These are phyloP conservation scores for Arthonia radiata DNA, from an alignment of 495 filamentous ascomycete genomes.

Conservation along the genomic window DNA sequence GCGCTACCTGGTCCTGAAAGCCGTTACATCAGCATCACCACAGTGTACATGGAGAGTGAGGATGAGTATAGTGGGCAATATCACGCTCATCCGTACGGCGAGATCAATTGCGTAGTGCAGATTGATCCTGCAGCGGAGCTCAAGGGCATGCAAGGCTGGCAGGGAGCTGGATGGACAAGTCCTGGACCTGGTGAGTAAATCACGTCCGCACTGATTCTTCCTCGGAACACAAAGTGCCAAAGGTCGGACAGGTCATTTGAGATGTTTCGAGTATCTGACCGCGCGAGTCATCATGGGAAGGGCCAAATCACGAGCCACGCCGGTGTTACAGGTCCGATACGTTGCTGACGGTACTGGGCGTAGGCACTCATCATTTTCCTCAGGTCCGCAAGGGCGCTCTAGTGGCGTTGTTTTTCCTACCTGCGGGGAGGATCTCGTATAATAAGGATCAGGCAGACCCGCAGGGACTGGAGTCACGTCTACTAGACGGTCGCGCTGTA, in stretches of 20 bases:
- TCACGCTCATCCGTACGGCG: constrained; percentile 22
- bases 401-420: constrained; percentile 20
- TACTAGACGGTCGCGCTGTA: too few relatives aligned
- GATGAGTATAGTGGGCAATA: constrained; percentile 20
- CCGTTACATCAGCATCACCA: constrained; percentile 22
- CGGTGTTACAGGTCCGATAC: too few relatives aligned
- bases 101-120: constrained; percentile 24
- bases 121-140: constrained; percentile 16
- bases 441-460: constrained; percentile 13
- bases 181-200: constrained; percentile 13
- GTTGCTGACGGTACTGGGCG: too few relatives aligned
- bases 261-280: not conserved
- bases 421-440: constrained; percentile 19
- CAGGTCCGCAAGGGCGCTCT: constrained; percentile 15
- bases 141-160: constrained; percentile 21
- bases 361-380: constrained; percentile 12
- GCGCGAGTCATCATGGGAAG: too few relatives aligned
- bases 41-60: constrained; percentile 22
- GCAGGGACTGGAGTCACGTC: too few relatives aligned
- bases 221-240: not conserved
- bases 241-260: not conserved
- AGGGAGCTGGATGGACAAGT: constrained; percentile 20
- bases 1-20: constrained; percentile 13
- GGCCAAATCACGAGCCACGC: too few relatives aligned
- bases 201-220: not conserved